Evolutionary conservation across 768 basidiomycete species (phyloP).

Genomic region (Lactarius vividus): DNA sequence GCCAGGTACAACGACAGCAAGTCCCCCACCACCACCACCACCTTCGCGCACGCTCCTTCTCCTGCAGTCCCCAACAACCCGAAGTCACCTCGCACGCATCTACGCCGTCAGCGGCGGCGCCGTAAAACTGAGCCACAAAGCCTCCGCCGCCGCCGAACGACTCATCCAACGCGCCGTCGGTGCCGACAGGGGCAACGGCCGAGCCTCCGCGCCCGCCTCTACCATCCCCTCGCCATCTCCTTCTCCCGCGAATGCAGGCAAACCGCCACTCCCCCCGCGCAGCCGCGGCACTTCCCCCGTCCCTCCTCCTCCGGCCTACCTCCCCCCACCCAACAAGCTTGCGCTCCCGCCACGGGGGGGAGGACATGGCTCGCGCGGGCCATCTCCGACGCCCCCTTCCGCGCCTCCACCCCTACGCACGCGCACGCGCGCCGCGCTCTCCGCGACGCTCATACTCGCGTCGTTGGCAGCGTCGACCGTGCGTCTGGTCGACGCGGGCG

Average conservation of each 20-base stretch:
- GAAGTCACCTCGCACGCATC: conserved; percentile 19
- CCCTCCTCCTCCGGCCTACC: not conserved
- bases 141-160: conserved; percentile 16
- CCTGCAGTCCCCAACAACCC: conserved; percentile 27
- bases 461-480: conserved; percentile 9
- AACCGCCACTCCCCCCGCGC: conserved; percentile 25
- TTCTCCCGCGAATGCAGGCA: not conserved
- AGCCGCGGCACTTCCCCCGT: conserved; percentile 15
- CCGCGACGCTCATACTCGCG: conserved; percentile 24
- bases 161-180: conserved; percentile 13
- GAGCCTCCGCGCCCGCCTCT: not conserved
- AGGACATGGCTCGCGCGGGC: not conserved
- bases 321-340: not conserved
- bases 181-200: conserved; percentile 14
- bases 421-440: conserved; percentile 17
- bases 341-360: conserved; percentile 5
- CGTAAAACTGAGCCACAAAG: conserved; percentile 25
- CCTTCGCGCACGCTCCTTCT: conserved; percentile 27
- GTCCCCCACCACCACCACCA: not conserved
- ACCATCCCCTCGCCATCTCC: not conserved
- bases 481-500: conserved; percentile 21
- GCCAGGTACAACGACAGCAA: not conserved
- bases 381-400: conserved; percentile 5
- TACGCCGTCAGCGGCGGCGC: conserved; percentile 24
- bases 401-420: not conserved